Percentiles rank a stretch among this genome's conserved stretches.
phyloP scores from a whole-genome alignment of 345 rosid species.

The Salix udensis region DNA sequence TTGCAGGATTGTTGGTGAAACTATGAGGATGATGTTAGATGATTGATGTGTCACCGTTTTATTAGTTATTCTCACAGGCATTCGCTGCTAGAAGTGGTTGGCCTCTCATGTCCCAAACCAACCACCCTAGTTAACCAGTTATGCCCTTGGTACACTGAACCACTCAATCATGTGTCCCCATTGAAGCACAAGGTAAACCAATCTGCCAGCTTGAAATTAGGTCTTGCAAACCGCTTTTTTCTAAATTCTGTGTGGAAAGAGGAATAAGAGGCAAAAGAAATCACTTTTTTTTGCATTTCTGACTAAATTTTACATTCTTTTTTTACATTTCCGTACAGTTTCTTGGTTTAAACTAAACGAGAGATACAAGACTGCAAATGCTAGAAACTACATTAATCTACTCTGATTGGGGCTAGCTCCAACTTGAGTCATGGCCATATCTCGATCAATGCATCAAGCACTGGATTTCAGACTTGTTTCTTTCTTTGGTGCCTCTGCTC shows the following conservation, averaged over 20 bases:
- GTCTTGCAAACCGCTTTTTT: background rate
- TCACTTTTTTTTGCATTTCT: background rate
- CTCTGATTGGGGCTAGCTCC: conserved; percentile 18
- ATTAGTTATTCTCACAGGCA: too few relatives aligned
- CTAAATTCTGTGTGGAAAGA: background rate
- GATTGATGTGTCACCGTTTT: too few relatives aligned
- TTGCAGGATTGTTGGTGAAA: too few relatives aligned
- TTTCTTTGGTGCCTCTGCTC: conserved; percentile 25
- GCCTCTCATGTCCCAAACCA: too few relatives aligned
- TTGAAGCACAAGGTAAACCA: background rate
- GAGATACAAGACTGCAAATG: conserved; percentile 29
- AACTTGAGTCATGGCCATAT: conserved; percentile 7
- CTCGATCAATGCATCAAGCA: conserved; percentile 33
- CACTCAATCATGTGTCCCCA: background rate
- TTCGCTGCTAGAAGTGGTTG: too few relatives aligned
- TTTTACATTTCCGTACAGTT: conserved; percentile 22
- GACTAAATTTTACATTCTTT: conserved; percentile 31
- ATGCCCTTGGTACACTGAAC: background rate
- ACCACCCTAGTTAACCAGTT: background rate
- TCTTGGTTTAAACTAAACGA: conserved; percentile 25
- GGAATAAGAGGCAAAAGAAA: background rate
- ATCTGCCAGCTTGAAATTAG: background rate
- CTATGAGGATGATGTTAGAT: too few relatives aligned
- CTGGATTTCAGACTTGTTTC: conserved; percentile 31
- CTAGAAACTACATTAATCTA: conserved; percentile 29